These are phyloP conservation scores for button mushroom (Agaricus bisporus) DNA, from an alignment of 768 basidiomycete species.

Conservation along the genomic window DNA sequence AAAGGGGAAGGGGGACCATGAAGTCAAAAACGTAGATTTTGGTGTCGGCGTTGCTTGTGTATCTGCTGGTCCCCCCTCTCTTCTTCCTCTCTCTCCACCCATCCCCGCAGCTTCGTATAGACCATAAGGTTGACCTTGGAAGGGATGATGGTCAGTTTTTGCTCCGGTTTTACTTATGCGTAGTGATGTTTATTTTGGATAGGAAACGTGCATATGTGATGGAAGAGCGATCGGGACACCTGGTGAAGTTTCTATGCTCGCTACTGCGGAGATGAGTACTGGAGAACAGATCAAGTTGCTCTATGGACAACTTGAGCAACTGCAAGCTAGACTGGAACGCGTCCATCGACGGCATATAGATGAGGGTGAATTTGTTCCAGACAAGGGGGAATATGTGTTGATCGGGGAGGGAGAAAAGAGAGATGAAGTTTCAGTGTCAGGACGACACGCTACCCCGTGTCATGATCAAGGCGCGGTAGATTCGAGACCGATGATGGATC, in stretches of 20 bases:
- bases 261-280: neutral
- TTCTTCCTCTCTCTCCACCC: too few species aligned
- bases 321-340: neutral
- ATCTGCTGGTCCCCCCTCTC: too few species aligned
- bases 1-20: too few species aligned
- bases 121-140: too few species aligned
- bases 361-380: neutral
- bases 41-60: too few species aligned
- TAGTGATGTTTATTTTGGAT: neutral
- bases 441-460: neutral
- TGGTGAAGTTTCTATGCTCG: conserved; percentile 2
- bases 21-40: too few species aligned
- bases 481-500: neutral
- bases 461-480: neutral
- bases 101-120: neutral
- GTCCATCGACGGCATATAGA: neutral
- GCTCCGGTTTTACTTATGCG: neutral
- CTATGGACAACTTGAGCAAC: neutral
- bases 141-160: neutral
- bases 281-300: neutral
- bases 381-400: neutral
- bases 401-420: neutral
- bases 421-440: neutral
- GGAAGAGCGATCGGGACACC: neutral
- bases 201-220: conserved; percentile 3